These are phyloP conservation scores for Botrytis aclada DNA, from an alignment of 2,329 filamentous ascomycete genomes.

Conservation along the genomic window DNA sequence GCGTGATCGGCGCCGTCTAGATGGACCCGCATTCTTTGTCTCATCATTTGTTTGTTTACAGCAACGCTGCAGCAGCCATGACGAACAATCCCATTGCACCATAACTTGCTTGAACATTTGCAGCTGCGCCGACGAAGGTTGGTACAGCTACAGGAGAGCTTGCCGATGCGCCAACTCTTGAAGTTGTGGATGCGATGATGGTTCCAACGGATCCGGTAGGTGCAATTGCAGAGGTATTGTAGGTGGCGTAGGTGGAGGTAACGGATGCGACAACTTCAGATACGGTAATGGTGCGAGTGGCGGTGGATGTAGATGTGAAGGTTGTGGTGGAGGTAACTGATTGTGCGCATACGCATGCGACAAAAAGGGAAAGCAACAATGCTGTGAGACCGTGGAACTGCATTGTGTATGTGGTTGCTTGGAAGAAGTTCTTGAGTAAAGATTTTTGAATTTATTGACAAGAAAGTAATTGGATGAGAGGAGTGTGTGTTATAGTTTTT, in stretches of 20 bases:
- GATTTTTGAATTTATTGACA: conserved; percentile 8
- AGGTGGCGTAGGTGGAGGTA: conserved; percentile 7
- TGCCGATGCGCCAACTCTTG: not conserved
- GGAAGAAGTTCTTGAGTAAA: not conserved
- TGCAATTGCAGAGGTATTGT: conserved; percentile 2
- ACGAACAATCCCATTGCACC: conserved; percentile 12
- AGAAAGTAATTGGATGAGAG: not conserved
- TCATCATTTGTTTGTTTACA: conserved; percentile 12
- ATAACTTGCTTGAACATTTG: conserved; percentile 7
- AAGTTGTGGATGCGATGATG: not conserved
- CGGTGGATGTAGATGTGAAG: conserved; percentile 3
- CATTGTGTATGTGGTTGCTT: conserved; percentile 11
- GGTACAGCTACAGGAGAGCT: not conserved
- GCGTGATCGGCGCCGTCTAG: not conserved
- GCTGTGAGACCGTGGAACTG: conserved; percentile 13
- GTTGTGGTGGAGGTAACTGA: not conserved
- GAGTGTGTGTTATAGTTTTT: not conserved
- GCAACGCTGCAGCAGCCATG: conserved; percentile 7
- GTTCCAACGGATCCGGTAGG: conserved; percentile 7
- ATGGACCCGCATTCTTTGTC: conserved; percentile 14
- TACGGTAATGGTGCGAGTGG: conserved; percentile 14
- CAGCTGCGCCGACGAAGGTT: not conserved
- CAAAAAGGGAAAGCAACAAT: conserved; percentile 15
- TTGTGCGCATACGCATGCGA: conserved; percentile 16
- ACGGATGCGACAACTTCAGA: conserved; percentile 12